These are phyloP conservation scores for Myxozyma vanderwaltii DNA, from an alignment of 805 yeast species.

Conservation along the genomic window DNA sequence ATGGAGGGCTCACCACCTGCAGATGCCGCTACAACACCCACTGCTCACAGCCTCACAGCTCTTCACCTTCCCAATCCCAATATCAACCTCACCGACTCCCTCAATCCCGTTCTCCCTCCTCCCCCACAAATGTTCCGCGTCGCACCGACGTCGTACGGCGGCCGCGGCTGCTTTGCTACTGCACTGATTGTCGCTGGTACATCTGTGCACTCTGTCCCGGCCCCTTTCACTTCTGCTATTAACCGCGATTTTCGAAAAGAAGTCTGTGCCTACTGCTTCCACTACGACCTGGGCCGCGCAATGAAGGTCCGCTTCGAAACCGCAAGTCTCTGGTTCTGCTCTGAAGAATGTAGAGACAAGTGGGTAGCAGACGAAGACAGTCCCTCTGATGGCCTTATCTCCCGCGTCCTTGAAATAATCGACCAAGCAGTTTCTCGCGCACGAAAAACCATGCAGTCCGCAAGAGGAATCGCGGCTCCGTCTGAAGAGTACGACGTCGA, in stretches of 20 bases:
- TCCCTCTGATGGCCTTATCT: slow-evolving; percentile 41
- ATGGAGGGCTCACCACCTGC: too few species aligned
- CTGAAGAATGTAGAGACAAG: slow-evolving; percentile 47
- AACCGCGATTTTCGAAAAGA: slow-evolving; percentile 61
- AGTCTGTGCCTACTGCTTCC: slow-evolving; percentile 59
- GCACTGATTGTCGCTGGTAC: slow-evolving; percentile 48
- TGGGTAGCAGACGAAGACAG: slow-evolving; percentile 46
- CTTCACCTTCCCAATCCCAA: too few species aligned
- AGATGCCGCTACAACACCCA: too few species aligned
- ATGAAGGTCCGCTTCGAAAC: slow-evolving; percentile 50
- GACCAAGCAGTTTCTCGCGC: slow-evolving; percentile 41
- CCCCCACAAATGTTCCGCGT: slow-evolving; percentile 8
- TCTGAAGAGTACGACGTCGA: slow-evolving; percentile 18
- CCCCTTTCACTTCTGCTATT: slow-evolving; percentile 54
- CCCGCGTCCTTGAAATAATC: slow-evolving; percentile 45
- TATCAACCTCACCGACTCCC: neutral
- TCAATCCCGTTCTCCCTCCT: neutral
- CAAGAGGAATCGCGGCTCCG: slow-evolving; percentile 2
- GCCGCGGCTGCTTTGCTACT: slow-evolving; percentile 63
- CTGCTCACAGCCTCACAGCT: too few species aligned
- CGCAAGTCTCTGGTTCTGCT: slow-evolving; percentile 58
- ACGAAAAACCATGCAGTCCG: slow-evolving; percentile 18
- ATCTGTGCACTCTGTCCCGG: slow-evolving; percentile 45
- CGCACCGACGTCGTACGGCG: slow-evolving; percentile 51
- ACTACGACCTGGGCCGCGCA: slow-evolving; percentile 51